Evolutionary conservation across 2,329 filamentous ascomycete genomes (phyloP), one percentile per base, ranked within the genome.

Genomic region (Sclerotinia borealis): DNA sequence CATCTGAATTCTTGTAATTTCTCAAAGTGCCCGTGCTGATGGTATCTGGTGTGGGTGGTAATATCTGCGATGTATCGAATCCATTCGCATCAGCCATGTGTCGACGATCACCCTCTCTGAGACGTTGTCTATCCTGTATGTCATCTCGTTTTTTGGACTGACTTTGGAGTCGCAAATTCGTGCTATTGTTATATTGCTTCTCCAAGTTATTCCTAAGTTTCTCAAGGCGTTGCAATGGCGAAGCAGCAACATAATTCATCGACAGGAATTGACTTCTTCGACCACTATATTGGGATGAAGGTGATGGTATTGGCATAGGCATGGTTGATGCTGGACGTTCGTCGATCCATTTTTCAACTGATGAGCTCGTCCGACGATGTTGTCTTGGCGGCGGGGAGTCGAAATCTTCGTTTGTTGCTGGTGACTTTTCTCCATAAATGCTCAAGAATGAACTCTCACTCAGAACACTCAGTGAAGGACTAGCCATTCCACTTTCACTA

Each of bases 401-500:
- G 5, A 68, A 66, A 9, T 66, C 63, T 29, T 68, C 55, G 25
- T 31, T 15, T 25, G 29, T 22, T 15, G 67, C 49, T 27, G 58
- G 37, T 34, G 67, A 43, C 59, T 79, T 80, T 29, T 78, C 74
- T 3, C 85, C 86, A 62, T 89, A 89, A 0, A 89, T 77, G 68
- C 86, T 89, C 27, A 83, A 68, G 68, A 89, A 88, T 0, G 86
- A 89, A 71, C 85, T 88, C 72, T 89, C 85, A 67, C 86, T 89
- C 66, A 89, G 74, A 15, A 88, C 78, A 67, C 86, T 89, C 56
- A 89, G 75, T 39, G 80, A 82, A 4, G 86, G 86, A 67, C 85
- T 89, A 34, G 77, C 78, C 64, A 83, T 70, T 49, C 77, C 78
- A 59, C 67, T 67, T 36, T 49, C 61, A 15, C 65, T 65, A 19